These are phyloP conservation scores for Exophiala bonariae DNA, from an alignment of 2,329 filamentous ascomycete genomes.

Conservation along the genomic window DNA sequence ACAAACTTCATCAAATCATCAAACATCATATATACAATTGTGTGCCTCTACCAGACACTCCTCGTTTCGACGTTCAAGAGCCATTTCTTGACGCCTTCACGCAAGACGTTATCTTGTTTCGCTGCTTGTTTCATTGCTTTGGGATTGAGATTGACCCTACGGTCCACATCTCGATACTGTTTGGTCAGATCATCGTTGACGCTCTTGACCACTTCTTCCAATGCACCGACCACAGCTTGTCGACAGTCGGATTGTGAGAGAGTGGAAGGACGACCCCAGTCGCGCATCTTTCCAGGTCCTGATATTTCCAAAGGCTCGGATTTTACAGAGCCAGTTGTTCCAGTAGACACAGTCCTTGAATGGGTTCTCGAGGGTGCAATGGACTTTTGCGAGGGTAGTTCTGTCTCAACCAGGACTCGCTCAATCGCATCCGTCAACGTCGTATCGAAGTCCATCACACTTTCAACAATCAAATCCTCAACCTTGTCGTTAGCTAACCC, in stretches of 20 bases:
- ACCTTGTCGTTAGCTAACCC: not conserved
- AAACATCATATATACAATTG: constrained; percentile 21
- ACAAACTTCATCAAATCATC: constrained; percentile 9
- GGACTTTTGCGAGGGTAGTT: constrained; percentile 7
- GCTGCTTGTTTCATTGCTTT: constrained; percentile 26
- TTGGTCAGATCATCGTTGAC: constrained; percentile 52
- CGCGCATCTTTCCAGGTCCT: constrained; percentile 10
- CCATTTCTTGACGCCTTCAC: constrained; percentile 59
- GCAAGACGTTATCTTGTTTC: constrained; percentile 50
- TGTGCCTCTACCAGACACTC: constrained; percentile 16
- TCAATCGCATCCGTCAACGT: constrained; percentile 59
- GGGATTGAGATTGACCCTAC: constrained; percentile 31
- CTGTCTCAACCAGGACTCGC: constrained; percentile 43
- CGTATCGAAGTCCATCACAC: constrained; percentile 59
- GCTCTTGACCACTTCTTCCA: constrained; percentile 57
- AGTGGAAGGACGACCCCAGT: constrained; percentile 3
- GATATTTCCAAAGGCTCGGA: constrained; percentile 28
- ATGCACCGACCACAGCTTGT: constrained; percentile 54
- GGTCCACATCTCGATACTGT: constrained; percentile 36
- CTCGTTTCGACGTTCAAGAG: constrained; percentile 47
- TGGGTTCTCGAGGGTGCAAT: constrained; percentile 15
- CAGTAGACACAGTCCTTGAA: constrained; percentile 20
- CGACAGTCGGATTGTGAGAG: constrained; percentile 46
- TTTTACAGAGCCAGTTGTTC: constrained; percentile 22
- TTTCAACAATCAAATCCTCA: constrained; percentile 49